Evolutionary conservation across 148 eudicot genomes (phyloP).

Genomic region (Rhododendron williamsianum): DNA sequence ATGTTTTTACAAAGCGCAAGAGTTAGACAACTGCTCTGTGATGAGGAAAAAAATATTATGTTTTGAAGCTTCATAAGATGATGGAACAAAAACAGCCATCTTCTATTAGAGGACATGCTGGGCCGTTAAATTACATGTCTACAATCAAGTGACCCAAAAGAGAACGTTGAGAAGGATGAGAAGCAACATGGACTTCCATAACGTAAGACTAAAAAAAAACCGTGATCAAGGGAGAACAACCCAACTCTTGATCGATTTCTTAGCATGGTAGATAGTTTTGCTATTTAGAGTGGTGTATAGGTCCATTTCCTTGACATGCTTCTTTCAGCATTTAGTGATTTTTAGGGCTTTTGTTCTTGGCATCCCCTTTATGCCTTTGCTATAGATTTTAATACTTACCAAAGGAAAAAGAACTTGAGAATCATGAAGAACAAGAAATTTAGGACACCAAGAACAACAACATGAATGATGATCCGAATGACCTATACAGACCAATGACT

Average conservation of each 20-base stretch:
- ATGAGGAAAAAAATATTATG: neutral
- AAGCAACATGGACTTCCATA: neutral
- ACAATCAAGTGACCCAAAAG: neutral
- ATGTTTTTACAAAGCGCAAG: neutral
- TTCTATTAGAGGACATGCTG: neutral
- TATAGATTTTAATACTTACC: no score
- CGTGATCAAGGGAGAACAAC: no score
- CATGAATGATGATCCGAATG: neutral
- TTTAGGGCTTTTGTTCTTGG: no score
- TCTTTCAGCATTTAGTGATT: neutral
- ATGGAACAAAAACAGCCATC: neutral
- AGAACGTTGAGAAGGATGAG: neutral
- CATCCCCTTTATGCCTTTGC: no score
- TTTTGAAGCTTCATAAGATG: neutral
- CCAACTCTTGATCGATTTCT: no score
- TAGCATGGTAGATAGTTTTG: no score
- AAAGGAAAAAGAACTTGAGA: no score
- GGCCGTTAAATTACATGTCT: neutral
- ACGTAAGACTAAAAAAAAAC: neutral
- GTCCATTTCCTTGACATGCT: no score
- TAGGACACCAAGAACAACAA: slow-evolving; percentile 10
- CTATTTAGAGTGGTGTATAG: no score
- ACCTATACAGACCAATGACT: no score
- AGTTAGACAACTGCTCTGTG: neutral
- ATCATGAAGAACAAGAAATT: slow-evolving; percentile 10